Conservation (phyloP, 139 green algal species). For the Ettlia oleoabundans region DNA sequence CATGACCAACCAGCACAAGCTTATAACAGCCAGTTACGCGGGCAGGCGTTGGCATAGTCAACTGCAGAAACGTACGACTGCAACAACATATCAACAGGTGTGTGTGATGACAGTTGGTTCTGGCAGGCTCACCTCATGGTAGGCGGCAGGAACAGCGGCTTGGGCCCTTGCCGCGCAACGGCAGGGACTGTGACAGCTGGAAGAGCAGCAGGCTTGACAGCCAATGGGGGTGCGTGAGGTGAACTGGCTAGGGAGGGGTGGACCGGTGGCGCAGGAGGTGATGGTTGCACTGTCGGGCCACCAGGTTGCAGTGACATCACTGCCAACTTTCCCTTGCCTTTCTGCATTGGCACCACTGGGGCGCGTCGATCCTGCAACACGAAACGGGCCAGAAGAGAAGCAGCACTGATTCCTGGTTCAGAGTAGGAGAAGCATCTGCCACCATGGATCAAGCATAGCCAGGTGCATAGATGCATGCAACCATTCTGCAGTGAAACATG, state of each 20-base stretch:
- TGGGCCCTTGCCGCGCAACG: background rate
- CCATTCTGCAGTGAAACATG: background rate
- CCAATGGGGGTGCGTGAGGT: too few relatives aligned
- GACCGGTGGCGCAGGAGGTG: background rate
- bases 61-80: background rate
- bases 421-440: background rate
- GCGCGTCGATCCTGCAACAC: background rate
- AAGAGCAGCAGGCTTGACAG: background rate
- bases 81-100: too few relatives aligned
- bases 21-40: too few relatives aligned
- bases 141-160: slow-evolving; percentile 33
- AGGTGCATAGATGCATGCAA: background rate
- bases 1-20: too few relatives aligned
- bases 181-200: background rate
- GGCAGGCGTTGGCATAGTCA: too few relatives aligned
- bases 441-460: background rate
- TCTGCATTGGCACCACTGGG: background rate
- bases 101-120: background rate
- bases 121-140: background rate
- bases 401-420: background rate
- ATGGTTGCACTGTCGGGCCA: background rate
- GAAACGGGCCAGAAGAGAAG: background rate
- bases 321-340: slow-evolving; percentile 12
- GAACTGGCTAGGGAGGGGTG: background rate
- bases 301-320: background rate